phyloP scores from a whole-genome alignment of 2,329 filamentous ascomycete genomes.

The Aureobasidium sp. region DNA sequence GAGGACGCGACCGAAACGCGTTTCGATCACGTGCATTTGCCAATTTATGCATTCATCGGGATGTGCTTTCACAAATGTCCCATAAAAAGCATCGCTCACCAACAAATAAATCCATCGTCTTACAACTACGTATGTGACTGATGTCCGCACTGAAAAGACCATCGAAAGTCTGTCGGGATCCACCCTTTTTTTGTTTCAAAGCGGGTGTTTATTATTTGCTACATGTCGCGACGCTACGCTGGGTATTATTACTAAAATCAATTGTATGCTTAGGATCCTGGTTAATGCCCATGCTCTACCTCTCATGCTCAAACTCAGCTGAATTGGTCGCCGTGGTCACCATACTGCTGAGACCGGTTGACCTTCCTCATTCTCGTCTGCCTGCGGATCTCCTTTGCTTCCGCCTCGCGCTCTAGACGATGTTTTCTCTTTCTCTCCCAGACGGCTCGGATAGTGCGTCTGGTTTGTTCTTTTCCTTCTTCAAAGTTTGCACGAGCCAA shows the following conservation, averaged over 20 bases:
- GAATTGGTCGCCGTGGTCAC: slow-evolving; percentile 56
- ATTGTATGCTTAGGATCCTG: not conserved
- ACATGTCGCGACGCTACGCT: not conserved
- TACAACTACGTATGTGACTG: not conserved
- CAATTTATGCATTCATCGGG: not conserved
- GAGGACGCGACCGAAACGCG: not conserved
- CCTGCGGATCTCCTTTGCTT: slow-evolving; percentile 32
- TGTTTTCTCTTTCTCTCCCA: slow-evolving; percentile 82
- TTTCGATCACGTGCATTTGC: not conserved
- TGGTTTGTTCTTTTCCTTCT: slow-evolving; percentile 73
- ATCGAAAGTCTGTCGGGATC: no score
- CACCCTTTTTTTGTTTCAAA: no score
- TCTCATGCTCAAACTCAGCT: slow-evolving; percentile 37
- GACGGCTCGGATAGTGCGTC: slow-evolving; percentile 72
- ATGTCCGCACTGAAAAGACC: not conserved
- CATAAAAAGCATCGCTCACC: no score
- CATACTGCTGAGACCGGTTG: slow-evolving; percentile 52
- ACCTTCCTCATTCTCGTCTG: slow-evolving; percentile 36
- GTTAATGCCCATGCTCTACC: not conserved
- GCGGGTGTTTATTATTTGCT: not conserved
- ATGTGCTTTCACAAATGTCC: not conserved
- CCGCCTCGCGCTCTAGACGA: slow-evolving; percentile 48
- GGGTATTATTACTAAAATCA: slow-evolving; percentile 2
- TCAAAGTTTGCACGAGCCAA: slow-evolving; percentile 81
- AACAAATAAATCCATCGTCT: no score